Conservation (phyloP, 768 basidiomycete genomes). For the Strobilomyces echinocephalus region DNA sequence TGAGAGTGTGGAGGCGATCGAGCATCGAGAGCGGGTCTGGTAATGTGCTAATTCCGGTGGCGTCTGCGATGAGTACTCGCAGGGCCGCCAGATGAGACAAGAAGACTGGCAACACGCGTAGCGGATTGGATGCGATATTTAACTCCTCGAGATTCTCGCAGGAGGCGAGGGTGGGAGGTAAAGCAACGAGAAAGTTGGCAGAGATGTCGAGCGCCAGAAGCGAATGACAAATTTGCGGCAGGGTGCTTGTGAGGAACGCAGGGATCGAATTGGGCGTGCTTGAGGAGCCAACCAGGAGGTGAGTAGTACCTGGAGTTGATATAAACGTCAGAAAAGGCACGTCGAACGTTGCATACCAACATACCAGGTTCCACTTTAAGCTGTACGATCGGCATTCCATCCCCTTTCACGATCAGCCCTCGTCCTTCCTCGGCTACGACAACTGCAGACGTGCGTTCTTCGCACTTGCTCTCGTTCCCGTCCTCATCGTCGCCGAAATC, state of each 20-base stretch:
- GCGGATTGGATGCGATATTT: conserved; percentile 86
- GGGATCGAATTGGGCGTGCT: conserved; percentile 74
- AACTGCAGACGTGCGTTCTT: conserved; percentile 71
- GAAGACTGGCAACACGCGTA: conserved; percentile 89
- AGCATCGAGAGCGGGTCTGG: conserved; percentile 72
- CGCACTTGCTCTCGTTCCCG: conserved; percentile 46
- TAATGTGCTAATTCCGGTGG: conserved; percentile 73
- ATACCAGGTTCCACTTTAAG: conserved; percentile 71
- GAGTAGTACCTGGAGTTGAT: conserved; percentile 70
- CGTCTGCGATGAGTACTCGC: conserved; percentile 89
- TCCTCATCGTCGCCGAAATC: conserved; percentile 50
- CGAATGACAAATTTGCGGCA: conserved; percentile 71
- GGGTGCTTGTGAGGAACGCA: conserved; percentile 58
- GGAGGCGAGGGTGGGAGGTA: conserved; percentile 78
- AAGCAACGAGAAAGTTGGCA: conserved; percentile 74
- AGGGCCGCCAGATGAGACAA: conserved; percentile 71
- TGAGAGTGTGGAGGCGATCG: conserved; percentile 81
- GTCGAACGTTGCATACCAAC: conserved; percentile 16
- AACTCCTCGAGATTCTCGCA: conserved; percentile 88
- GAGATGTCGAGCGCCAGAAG: conserved; percentile 93
- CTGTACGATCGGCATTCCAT: conserved; percentile 54
- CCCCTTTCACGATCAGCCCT: conserved; percentile 75
- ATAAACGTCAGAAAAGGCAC: not conserved
- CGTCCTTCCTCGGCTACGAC: conserved; percentile 81
- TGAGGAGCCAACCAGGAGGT: conserved; percentile 84